These are phyloP conservation scores for Lachnellula hyalina DNA, from an alignment of 2,329 filamentous ascomycete species.

Conservation along the genomic window DNA sequence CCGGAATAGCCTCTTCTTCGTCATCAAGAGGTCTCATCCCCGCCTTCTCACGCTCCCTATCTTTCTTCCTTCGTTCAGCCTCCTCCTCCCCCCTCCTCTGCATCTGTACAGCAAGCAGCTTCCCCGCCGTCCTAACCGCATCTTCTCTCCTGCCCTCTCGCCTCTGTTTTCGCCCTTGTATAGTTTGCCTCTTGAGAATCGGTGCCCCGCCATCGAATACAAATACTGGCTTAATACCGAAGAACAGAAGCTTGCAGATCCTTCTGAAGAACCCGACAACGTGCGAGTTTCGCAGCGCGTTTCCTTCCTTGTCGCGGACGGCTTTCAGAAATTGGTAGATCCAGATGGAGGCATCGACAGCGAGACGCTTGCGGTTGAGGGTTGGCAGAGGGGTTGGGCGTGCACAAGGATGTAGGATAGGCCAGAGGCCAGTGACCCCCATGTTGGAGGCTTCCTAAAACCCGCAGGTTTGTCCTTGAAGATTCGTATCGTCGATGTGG, in stretches of 20 bases:
- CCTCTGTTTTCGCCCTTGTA: constrained; percentile 69
- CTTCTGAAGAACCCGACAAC: constrained; percentile 96
- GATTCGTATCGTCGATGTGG: not conserved
- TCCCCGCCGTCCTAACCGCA: constrained; percentile 85
- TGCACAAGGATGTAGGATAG: constrained; percentile 88
- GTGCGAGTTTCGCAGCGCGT: constrained; percentile 91
- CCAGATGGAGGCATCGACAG: constrained; percentile 98
- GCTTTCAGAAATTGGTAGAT: constrained; percentile 99
- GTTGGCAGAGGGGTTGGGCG: constrained; percentile 95
- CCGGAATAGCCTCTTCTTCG: constrained; percentile 63
- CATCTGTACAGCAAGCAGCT: constrained; percentile 90
- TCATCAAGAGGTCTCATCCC: constrained; percentile 40
- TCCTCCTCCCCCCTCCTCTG: constrained; percentile 86
- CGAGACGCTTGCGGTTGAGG: constrained; percentile 91
- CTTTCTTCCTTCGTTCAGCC: constrained; percentile 53
- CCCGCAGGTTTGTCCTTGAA: not conserved
- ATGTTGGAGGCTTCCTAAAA: constrained; percentile 44
- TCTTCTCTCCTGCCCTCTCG: constrained; percentile 89
- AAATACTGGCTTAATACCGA: constrained; percentile 93
- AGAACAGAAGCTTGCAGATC: constrained; percentile 96
- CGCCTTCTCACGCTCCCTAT: constrained; percentile 33
- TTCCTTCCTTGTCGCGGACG: constrained; percentile 96
- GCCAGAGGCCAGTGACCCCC: constrained; percentile 98
- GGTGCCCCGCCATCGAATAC: constrained; percentile 97
- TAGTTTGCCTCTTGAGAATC: constrained; percentile 83